phyloP scores from a whole-genome alignment of 345 rosid genomes.

The Noccaea bulbosa region DNA sequence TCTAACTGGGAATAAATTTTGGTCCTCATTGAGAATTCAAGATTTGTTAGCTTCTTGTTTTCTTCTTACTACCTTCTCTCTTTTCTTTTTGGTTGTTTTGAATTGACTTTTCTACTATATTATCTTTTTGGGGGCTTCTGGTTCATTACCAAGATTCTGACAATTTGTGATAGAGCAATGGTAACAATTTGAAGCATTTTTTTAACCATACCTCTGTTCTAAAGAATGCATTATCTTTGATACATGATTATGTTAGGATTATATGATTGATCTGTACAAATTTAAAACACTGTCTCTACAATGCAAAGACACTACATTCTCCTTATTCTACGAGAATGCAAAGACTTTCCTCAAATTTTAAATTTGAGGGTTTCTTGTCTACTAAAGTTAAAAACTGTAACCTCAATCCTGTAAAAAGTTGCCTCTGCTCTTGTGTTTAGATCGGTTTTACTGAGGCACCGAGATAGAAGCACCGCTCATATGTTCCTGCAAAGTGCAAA shows the following conservation, averaged over 20 bases:
- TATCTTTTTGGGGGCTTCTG: neutral
- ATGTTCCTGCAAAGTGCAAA: slow-evolving; percentile 38
- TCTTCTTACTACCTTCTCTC: slow-evolving; percentile 2
- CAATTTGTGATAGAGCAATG: neutral
- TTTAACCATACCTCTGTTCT: neutral
- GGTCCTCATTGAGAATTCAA: neutral
- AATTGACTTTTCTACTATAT: neutral
- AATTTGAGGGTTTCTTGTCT: slow-evolving; percentile 8
- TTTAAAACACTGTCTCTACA: slow-evolving; percentile 33
- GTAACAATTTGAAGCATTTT: neutral
- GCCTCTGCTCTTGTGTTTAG: slow-evolving; percentile 10
- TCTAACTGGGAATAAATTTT: slow-evolving; percentile 15
- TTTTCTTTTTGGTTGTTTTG: neutral
- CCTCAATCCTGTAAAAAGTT: slow-evolving; percentile 4
- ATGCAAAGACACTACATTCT: slow-evolving; percentile 28
- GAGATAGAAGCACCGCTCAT: slow-evolving; percentile 40
- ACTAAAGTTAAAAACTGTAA: slow-evolving; percentile 7
- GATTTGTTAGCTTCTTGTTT: slow-evolving; percentile 23
- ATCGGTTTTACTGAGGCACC: slow-evolving; percentile 29
- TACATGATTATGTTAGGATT: slow-evolving; percentile 3
- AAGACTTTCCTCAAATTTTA: neutral
- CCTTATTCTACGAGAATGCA: slow-evolving; percentile 24
- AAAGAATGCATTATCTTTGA: neutral
- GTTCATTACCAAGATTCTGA: neutral
- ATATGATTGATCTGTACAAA: slow-evolving; percentile 21